Base-by-base conservation (phyloP, 805 yeast species). In the Saturnispora silvae region DNA sequence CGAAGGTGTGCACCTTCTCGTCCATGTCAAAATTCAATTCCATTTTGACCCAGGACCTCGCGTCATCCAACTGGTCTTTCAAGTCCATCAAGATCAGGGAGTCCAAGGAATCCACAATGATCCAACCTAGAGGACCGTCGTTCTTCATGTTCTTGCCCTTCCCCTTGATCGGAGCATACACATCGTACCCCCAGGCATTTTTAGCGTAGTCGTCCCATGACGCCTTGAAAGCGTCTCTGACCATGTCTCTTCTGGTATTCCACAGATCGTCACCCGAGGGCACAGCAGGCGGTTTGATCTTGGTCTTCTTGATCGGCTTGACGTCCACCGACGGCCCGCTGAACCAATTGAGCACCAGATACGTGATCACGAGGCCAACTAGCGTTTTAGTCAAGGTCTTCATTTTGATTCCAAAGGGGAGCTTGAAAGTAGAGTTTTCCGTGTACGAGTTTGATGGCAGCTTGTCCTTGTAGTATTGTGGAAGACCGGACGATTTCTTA, bases 111-210 rank as follows among this genome's bases (percentile, higher is more conserved):
- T 86, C 96, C 4, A 87, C 92, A 49, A 86, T 77, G 53, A 86
- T 81, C 95, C 96, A 86, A 2, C 96, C 96, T 45, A 87, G 57
- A 1, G 96, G 96, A 10, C 39, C 39, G 37, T 66, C 47, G 4
- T 77, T 73, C 4, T 89, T 86, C 85, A 84, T 81, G 52, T 84
- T 81, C 40, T 70, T 63, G 18, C 81, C 83, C 1, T 48, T 56
- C 35, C 75, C 70, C 6, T 69, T 54, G n/a, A 81, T 51, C 0
- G 96, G 95, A 28, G 66, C 64, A 50, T 80, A 86, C 1, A 77
- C 72, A 53, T 86, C 96, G 41, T 65, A 67, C 6, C 95, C 95
- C 87, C 94, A 84, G 0, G 81, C 96, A 50, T 81, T 65, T 20
- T 64, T 59, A 35, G 72, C 74, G 52, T 87, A 87, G 36, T 78